Base-by-base conservation (phyloP, 164 flowering plant species). In the Dillenia turbinata region DNA sequence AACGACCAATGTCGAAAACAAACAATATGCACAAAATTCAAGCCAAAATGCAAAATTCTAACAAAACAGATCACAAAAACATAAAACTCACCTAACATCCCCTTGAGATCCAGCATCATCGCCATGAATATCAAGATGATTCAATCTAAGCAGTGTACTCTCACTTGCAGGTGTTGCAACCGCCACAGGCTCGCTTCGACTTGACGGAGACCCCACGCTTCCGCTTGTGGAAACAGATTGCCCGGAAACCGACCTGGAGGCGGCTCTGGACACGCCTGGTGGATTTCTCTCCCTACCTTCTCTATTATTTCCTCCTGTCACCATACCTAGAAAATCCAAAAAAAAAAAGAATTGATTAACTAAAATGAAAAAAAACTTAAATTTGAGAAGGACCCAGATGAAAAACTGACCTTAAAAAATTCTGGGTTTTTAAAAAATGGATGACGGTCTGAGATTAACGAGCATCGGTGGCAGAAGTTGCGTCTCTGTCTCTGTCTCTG, bases 221-320 rank as follows among this genome's bases (percentile, higher is more conserved):
- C 97, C 88, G 60, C 99, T 92, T 5, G 94, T 91, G 0, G 99
- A 94, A 40, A 91, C 78, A 1, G 99, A 94, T 69, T 91, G 96
- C 8, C 88, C 92, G 0, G 96, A 87, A 12, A 67, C 57, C 6
- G 91, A 81, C 77, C 88, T 64, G 9, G 79, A 59, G 46, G 69
- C 73, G 7, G 80, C 76, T 56, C 73, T 74, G 9, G 83, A 65
- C 51, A 66, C 48, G 49, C 71, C 70, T 49, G 76, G 68, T 46
- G 79, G 70, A 73, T 76, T 77, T 59, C 62, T 74, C 62, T 73
- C 83, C 61, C 83, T 87, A 74, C 81, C 73, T 51, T 71, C 80
- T 22, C 64, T 71, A 64, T 66, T 69, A 60, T 54, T 66, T 65
- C 69, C 75, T 22, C 69, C 61, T 16, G 58, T 69, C 24, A 75